Percentiles rank a stretch among this genome's conserved stretches.
phyloP scores from a whole-genome alignment of 192 early-diverging fungal genomes.

The Backusella tuberculispora region DNA sequence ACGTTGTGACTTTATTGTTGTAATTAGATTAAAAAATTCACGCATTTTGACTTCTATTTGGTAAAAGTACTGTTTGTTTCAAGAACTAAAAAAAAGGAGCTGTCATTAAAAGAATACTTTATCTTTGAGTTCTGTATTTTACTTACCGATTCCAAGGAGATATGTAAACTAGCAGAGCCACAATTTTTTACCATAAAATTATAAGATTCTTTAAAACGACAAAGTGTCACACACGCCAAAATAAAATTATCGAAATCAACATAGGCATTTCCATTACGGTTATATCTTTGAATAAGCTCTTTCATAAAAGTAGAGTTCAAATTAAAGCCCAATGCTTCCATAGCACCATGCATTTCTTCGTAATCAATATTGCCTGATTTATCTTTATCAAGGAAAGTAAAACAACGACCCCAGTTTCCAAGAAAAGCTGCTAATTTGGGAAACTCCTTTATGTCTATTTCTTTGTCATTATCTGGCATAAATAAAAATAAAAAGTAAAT shows the following conservation, averaged over 20 bases:
- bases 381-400: not conserved
- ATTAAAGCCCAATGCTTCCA: not conserved
- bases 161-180: not conserved
- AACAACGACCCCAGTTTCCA: slow-evolving; percentile 1
- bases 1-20: not conserved
- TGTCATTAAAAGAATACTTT: not conserved
- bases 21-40: not conserved
- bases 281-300: slow-evolving; percentile 10
- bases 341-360: slow-evolving; percentile 12
- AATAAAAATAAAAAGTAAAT: not conserved
- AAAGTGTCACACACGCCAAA: slow-evolving; percentile 21
- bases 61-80: not conserved
- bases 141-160: not conserved
- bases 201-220: not conserved
- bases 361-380: slow-evolving; percentile 3
- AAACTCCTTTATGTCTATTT: slow-evolving; percentile 4
- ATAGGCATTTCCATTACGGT: not conserved
- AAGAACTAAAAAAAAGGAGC: not conserved
- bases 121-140: not conserved
- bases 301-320: not conserved
- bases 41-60: not conserved
- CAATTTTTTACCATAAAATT: slow-evolving; percentile 1
- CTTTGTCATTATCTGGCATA: not conserved
- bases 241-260: slow-evolving; percentile 20
- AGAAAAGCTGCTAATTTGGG: slow-evolving; percentile 1